Base-by-base conservation (phyloP, 768 basidiomycete species). In the Lactarius evosmus region DNA sequence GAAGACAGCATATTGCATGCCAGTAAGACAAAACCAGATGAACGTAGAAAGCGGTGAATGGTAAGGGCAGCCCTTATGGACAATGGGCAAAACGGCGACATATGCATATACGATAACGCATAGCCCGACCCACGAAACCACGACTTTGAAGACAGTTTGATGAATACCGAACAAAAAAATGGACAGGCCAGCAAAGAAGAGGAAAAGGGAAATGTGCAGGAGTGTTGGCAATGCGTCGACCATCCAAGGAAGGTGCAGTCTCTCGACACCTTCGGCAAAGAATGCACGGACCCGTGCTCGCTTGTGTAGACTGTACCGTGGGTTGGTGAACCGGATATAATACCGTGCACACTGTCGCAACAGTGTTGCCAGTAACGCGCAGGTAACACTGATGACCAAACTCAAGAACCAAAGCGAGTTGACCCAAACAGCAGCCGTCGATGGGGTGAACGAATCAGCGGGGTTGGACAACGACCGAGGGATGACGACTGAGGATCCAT, bases 161-260 rank as follows among this genome's bases (percentile, higher is more conserved):
- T 67, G 9, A 17, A 66, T 56, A 25, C 51, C 58, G 29, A 54
- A 65, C n/a, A 67, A 32, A 30, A 59, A 65, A 7, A 59, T 16
- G 30, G 40, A 1, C 8, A 67, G 66, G 9, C 66, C 63, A 11
- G 33, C n/a, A n/a, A 67, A 56, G 54, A 67, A 67, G 4, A 67
- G 41, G 59, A 57, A 65, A 27, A 65, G 50, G 4, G 66, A 64
- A 12, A 65, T 27, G n/a, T 65, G 62, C 7, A 67, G 25, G 17
- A 67, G 25, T 0, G 56, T 11, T 8, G 66, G 63, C 4, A 67
- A 16, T 12, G 57, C 57, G 33, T 58, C 56, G 14, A 63, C 51
- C 3, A 19, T 51, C 56, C 25, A 22, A 4, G 50, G 30, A 40
- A 63, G 32, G 7, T 59, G 36, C 16, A 53, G 30, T 19, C 29